These are phyloP conservation scores for Chlorella variabilis DNA, from an alignment of 163 green algal genomes.

Conservation along the genomic window DNA sequence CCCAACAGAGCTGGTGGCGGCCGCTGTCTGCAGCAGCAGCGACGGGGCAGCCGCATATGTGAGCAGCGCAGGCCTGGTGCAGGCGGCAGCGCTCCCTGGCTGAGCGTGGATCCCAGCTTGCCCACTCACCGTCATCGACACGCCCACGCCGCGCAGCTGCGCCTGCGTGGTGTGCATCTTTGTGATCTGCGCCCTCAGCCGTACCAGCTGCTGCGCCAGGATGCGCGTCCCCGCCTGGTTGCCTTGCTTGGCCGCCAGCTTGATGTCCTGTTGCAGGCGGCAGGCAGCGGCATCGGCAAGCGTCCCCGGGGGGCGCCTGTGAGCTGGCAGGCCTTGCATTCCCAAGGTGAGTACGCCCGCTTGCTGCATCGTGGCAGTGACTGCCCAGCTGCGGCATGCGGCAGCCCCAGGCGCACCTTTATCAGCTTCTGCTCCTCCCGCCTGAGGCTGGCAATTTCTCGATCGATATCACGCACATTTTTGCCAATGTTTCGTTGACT, in stretches of 20 bases:
- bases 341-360: no score
- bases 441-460: conserved; percentile 69
- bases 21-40: conserved; percentile 66
- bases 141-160: conserved; percentile 78
- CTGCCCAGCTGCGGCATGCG: background rate
- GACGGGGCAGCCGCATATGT: background rate
- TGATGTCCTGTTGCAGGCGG: conserved; percentile 63
- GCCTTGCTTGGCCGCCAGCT: conserved; percentile 73
- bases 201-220: conserved; percentile 86
- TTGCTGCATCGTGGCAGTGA: conserved; percentile 16
- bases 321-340: no score
- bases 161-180: conserved; percentile 77
- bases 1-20: conserved; percentile 65
- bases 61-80: no score
- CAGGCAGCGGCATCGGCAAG: background rate
- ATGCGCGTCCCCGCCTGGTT: conserved; percentile 67
- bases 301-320: conserved; percentile 37
- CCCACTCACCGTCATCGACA: conserved; percentile 72
- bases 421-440: conserved; percentile 87
- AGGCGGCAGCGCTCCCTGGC: background rate
- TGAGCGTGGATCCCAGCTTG: no score
- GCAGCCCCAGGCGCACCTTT: conserved; percentile 22
- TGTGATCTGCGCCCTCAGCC: conserved; percentile 73
- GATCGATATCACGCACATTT: conserved; percentile 72
- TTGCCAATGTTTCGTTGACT: conserved; percentile 66